phyloP scores from a whole-genome alignment of 208 protist genomes.

The Trypanosoma platydactyli region DNA sequence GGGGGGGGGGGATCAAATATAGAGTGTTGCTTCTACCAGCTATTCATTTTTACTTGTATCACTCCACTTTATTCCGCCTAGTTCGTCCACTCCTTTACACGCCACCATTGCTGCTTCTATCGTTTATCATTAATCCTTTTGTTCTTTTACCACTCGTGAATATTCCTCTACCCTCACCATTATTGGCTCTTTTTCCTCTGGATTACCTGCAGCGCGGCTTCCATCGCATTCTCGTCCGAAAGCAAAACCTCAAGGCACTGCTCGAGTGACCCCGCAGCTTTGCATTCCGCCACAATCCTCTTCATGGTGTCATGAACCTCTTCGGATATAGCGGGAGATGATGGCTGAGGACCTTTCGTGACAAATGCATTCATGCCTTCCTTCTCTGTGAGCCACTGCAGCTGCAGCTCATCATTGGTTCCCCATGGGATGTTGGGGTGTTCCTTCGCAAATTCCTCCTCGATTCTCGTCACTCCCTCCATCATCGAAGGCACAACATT shows the following conservation, averaged over 20 bases:
- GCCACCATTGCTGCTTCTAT: no score
- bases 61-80: no score
- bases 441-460: constrained; percentile 39
- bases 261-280: constrained; percentile 31
- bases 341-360: background rate
- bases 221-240: constrained; percentile 37
- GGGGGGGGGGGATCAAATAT: no score
- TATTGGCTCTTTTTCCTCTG: background rate
- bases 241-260: constrained; percentile 52
- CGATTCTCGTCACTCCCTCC: constrained; percentile 43
- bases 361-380: constrained; percentile 10
- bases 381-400: constrained; percentile 51
- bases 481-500: constrained; percentile 29
- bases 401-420: constrained; percentile 36
- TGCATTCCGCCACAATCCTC: constrained; percentile 18
- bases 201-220: constrained; percentile 28
- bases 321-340: background rate
- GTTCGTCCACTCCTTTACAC: background rate
- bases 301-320: constrained; percentile 6
- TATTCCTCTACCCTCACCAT: background rate
- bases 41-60: no score
- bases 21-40: no score
- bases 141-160: background rate
- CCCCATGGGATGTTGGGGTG: constrained; percentile 44
- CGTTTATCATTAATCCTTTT: no score